Conservation (phyloP, 345 rosid species). For the Pistacia atlantica region DNA sequence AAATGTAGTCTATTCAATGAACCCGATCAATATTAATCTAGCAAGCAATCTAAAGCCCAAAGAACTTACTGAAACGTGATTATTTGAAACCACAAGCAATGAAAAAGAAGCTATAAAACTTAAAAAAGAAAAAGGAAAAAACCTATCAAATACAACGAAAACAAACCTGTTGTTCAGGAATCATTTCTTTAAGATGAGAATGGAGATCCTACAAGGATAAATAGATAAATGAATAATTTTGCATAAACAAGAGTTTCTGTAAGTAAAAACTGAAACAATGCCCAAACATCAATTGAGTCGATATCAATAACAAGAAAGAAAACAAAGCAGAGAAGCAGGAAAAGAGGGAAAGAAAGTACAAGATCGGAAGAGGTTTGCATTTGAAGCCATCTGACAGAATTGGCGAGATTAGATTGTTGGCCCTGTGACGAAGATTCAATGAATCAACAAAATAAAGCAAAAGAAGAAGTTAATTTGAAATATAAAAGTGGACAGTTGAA, state of each 20-base stretch:
- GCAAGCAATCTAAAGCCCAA: neutral
- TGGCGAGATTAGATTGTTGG: slow-evolving; percentile 60
- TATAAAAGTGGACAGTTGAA: neutral
- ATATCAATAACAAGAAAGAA: neutral
- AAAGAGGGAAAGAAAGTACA: slow-evolving; percentile 39
- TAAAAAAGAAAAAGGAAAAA: neutral
- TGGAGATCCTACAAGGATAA: slow-evolving; percentile 69
- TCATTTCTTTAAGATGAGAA: slow-evolving; percentile 86
- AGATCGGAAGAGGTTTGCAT: slow-evolving; percentile 71
- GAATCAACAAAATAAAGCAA: neutral
- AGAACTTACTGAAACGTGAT: neutral
- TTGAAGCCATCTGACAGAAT: slow-evolving; percentile 88
- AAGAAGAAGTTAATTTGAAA: neutral
- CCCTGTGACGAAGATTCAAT: slow-evolving; percentile 38
- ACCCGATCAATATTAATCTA: neutral
- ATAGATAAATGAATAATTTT: slow-evolving; percentile 12
- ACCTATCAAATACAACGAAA: neutral
- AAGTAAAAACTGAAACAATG: neutral
- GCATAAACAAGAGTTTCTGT: neutral
- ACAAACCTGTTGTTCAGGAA: slow-evolving; percentile 92
- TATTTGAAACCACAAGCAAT: neutral
- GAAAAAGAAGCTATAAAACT: neutral
- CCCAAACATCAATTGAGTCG: too few relatives aligned
- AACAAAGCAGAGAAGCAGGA: neutral
- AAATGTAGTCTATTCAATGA: neutral